Percentiles rank a stretch among this genome's conserved stretches.
These are phyloP conservation scores for Sambucus nigra DNA, from an alignment of 129 eudicot species.

Conservation along the genomic window DNA sequence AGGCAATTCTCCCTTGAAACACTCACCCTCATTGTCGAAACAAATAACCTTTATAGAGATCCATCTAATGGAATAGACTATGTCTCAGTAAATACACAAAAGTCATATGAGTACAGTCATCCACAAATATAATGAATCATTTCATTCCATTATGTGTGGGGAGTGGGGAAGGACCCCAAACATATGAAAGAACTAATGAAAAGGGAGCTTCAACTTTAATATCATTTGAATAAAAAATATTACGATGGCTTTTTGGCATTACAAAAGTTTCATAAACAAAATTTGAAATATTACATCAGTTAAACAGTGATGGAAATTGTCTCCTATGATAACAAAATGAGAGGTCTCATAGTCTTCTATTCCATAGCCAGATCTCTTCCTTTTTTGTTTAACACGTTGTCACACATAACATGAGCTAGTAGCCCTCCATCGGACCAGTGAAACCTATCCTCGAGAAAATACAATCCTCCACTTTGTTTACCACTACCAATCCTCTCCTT, in stretches of 20 bases:
- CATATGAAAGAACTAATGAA: conserved; percentile 10
- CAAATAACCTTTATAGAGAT: neutral
- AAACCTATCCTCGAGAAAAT: neutral
- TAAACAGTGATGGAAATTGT: neutral
- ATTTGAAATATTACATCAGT: neutral
- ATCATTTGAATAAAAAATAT: neutral
- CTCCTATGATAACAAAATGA: conserved; percentile 4
- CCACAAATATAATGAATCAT: conserved; percentile 8
- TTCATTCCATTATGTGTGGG: neutral
- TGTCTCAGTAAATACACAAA: conserved; percentile 3
- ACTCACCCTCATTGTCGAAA: conserved; percentile 5
- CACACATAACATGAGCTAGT: too few relatives aligned
- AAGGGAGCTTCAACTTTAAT: neutral
- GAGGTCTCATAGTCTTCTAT: conserved; percentile 2
- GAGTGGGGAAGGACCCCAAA: conserved; percentile 6
- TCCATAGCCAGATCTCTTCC: conserved; percentile 11
- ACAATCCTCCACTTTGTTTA: neutral
- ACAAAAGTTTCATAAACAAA: conserved; percentile 5
- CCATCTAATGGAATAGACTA: conserved; percentile 1
- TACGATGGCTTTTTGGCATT: conserved; percentile 6
- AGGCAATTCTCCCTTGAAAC: neutral
- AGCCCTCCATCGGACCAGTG: too few relatives aligned
- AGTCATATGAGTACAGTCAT: conserved; percentile 10
- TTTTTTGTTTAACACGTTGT: neutral
- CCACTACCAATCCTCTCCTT: conserved; percentile 5